Conservation (phyloP, 345 rosid genomes). For the Hibiscus trionum region DNA sequence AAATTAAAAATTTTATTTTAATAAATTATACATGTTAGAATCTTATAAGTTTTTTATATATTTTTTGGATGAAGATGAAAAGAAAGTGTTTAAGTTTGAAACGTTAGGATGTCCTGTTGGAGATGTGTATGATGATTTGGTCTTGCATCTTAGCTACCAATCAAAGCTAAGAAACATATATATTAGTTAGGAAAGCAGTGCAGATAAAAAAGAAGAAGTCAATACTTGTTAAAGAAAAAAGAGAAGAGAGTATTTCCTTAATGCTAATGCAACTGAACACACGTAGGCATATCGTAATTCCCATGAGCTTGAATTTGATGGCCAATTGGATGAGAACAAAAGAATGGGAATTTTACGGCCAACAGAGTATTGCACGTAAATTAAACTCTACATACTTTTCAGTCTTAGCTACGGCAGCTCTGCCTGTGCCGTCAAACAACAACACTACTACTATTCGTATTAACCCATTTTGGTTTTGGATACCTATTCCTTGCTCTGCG, state of each 20-base stretch:
- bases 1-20: no score
- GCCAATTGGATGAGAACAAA: neutral
- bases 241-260: no score
- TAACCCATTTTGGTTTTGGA: no score
- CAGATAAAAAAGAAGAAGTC: neutral
- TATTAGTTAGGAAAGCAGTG: neutral
- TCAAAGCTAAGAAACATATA: neutral
- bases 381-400: neutral
- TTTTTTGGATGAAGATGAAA: no score
- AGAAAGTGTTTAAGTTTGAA: neutral
- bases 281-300: neutral
- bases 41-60: no score
- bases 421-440: neutral
- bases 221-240: no score
- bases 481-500: no score
- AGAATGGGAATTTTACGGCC: neutral
- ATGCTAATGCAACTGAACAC: no score
- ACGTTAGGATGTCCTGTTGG: neutral
- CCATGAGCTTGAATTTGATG: neutral
- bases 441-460: neutral
- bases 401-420: neutral
- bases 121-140: neutral
- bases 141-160: neutral
- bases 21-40: no score
- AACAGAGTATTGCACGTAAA: neutral